Evolutionary conservation across 352 stramenopile genomes (phyloP).

Genomic region (Thraustochytrium sp.): DNA sequence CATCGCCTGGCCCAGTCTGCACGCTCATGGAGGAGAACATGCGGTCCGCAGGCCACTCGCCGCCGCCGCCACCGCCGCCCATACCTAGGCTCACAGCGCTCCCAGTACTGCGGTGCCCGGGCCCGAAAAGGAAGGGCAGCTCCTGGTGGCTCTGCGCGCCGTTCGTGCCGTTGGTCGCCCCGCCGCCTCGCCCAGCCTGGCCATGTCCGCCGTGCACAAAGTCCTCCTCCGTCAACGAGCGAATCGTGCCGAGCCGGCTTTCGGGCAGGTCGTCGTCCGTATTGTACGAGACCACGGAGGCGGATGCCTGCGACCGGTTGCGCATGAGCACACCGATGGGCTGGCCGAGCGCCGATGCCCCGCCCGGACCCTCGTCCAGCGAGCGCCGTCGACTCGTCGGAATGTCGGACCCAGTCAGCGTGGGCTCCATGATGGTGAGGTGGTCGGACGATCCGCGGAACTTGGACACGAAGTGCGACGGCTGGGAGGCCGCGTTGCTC

Average conservation of each 20-base stretch:
- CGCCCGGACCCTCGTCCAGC: neutral
- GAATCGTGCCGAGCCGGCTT: neutral
- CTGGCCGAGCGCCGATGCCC: neutral
- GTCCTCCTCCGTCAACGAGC: too few species aligned
- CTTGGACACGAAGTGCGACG: neutral
- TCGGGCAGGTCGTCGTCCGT: slow-evolving; percentile 20
- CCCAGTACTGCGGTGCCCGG: too few species aligned
- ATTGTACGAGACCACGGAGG: neutral
- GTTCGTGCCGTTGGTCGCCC: too few species aligned
- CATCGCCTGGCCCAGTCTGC: too few species aligned
- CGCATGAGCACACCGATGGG: slow-evolving; percentile 32
- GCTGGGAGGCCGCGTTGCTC: neutral
- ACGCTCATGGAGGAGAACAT: neutral
- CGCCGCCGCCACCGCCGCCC: too few species aligned
- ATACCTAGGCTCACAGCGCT: too few species aligned
- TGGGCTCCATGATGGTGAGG: neutral
- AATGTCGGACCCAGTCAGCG: neutral
- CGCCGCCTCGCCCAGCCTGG: too few species aligned
- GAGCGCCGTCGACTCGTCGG: neutral
- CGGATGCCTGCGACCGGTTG: slow-evolving; percentile 24
- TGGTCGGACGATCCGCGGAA: neutral
- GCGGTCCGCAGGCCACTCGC: too few species aligned
- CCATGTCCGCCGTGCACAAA: too few species aligned
- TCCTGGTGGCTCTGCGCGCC: too few species aligned
- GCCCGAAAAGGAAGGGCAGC: too few species aligned